Conservation (phyloP, 1,284 basidiomycete species). For the Tilletia walkeri region DNA sequence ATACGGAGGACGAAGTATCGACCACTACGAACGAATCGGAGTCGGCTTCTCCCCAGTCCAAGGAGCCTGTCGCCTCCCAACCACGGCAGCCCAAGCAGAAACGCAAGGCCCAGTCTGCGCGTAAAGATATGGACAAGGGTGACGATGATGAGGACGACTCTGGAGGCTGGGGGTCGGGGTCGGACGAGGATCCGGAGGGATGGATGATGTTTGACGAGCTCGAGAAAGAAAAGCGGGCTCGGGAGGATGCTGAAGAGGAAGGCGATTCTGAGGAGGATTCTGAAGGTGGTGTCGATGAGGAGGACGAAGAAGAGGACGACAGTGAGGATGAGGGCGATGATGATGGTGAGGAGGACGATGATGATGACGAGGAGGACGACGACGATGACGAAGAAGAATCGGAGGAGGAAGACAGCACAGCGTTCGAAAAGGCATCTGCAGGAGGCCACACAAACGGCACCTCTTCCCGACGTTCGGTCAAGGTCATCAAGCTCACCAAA, state of each 20-base stretch:
- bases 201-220: conserved; percentile 17
- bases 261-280: conserved; percentile 1
- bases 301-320: conserved; percentile 8
- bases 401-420: no score
- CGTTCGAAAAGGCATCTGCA: not conserved
- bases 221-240: not conserved
- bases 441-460: not conserved
- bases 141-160: not conserved
- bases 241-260: conserved; percentile 5
- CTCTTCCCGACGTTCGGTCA: not conserved
- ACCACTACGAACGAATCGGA: not conserved
- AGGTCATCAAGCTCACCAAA: not conserved
- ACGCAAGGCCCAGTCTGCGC: not conserved
- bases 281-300: not conserved
- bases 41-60: no score
- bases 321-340: not conserved
- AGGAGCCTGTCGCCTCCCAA: no score
- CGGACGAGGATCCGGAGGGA: not conserved
- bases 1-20: not conserved
- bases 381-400: not conserved
- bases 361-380: not conserved
- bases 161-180: not conserved
- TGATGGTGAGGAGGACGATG: not conserved
- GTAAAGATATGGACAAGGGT: not conserved
- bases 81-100: no score